Evolutionary conservation across 306 rosid species (phyloP).

Genomic region (Medicago arabica): DNA sequence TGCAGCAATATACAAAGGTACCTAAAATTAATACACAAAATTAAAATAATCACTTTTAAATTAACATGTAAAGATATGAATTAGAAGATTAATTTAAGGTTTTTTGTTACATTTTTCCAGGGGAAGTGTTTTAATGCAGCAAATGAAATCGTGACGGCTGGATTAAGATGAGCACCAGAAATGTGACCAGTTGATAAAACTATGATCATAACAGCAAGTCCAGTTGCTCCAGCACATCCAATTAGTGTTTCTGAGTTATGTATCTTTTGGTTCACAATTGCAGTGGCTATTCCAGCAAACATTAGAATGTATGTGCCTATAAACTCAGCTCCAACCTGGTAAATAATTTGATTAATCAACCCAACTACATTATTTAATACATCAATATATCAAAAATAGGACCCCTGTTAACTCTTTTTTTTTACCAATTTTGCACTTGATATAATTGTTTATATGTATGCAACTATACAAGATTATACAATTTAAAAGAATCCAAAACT

Average conservation of each 20-base stretch:
- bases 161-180: constrained; percentile 94
- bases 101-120: constrained; percentile 64
- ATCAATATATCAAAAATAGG: background rate
- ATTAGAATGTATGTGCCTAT: constrained; percentile 76
- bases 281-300: constrained; percentile 75
- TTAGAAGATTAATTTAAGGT: background rate
- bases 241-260: constrained; percentile 64
- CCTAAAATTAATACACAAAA: constrained; percentile 48
- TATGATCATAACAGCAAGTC: constrained; percentile 83
- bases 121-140: constrained; percentile 92
- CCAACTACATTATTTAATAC: background rate
- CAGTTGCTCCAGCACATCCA: constrained; percentile 74
- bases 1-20: constrained; percentile 78
- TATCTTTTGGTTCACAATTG: constrained; percentile 78
- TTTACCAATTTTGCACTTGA: background rate
- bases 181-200: constrained; percentile 84
- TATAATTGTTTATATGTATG: background rate
- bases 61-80: background rate
- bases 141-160: constrained; percentile 80
- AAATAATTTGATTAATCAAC: constrained; percentile 12
- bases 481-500: no score
- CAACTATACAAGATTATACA: no score
- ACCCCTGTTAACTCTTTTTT: background rate
- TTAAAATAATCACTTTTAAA: background rate
- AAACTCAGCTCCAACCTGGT: constrained; percentile 93